These are phyloP conservation scores for Adansonia grandidieri DNA, from an alignment of 441 rosid species.

Conservation along the genomic window DNA sequence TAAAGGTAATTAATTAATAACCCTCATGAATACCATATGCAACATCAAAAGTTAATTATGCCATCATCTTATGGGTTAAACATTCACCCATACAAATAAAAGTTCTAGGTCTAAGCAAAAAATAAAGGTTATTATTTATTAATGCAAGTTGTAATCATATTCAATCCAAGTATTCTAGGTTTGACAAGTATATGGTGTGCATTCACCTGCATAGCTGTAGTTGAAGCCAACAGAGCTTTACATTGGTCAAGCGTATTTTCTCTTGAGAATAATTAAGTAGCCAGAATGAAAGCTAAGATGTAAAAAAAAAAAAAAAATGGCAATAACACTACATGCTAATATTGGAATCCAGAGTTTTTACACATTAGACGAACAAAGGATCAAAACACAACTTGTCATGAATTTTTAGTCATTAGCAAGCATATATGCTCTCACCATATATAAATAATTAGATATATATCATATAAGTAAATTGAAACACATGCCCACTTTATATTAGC, in stretches of 20 bases:
- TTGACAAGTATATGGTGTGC: background rate
- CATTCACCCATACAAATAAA: background rate
- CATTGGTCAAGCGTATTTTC: conserved; percentile 58
- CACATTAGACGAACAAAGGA: background rate
- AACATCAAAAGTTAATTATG: background rate
- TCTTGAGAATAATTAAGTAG: conserved; percentile 32
- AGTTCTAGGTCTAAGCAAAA: background rate
- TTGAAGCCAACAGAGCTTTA: conserved; percentile 56
- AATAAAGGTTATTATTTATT: background rate
- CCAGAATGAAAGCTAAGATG: conserved; percentile 5
- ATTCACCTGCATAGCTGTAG: conserved; percentile 68
- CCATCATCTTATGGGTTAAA: conserved; percentile 6
- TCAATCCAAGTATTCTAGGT: background rate
- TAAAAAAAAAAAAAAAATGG: background rate
- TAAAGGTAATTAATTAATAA: background rate
- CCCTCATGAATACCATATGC: background rate
- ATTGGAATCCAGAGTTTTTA: conserved; percentile 3
- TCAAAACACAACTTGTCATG: background rate
- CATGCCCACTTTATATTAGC: no score
- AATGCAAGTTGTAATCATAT: background rate
- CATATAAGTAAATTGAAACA: no score
- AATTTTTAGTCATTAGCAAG: background rate
- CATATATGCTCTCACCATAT: background rate
- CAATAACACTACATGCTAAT: background rate
- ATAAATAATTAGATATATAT: no score